Conservation (phyloP, 306 rosid species). For the Abrus precatorius region DNA sequence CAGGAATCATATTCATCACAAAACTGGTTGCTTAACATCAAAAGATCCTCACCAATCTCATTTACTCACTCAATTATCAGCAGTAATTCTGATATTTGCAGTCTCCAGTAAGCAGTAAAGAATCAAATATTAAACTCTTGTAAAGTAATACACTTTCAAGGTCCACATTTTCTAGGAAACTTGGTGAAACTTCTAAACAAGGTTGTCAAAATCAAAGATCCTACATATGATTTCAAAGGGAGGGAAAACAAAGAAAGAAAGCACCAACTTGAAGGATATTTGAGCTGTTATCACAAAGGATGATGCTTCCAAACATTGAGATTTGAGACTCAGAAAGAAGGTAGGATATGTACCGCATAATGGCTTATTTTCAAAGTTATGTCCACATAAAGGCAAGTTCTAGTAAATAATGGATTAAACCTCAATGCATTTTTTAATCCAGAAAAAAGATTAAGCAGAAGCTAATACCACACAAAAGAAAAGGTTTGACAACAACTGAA, state of each 20-base stretch:
- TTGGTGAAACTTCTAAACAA: constrained; percentile 27
- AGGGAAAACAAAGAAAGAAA: constrained; percentile 20
- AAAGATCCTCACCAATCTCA: constrained; percentile 84
- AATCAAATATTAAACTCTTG: constrained; percentile 27
- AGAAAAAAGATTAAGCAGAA: not conserved
- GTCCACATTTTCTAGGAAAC: constrained; percentile 25
- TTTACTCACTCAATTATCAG: constrained; percentile 92
- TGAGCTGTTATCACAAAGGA: constrained; percentile 36
- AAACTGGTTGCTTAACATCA: constrained; percentile 73
- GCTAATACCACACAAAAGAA: constrained; percentile 8
- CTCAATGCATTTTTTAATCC: constrained; percentile 9
- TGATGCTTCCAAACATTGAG: not conserved
- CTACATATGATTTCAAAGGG: not conserved
- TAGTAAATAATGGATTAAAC: not conserved
- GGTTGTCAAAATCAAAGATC: not conserved
- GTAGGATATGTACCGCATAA: not conserved
- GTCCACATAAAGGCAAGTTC: not conserved
- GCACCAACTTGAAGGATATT: constrained; percentile 15
- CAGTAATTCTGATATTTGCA: constrained; percentile 52
- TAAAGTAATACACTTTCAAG: constrained; percentile 13
- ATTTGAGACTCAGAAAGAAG: not conserved
- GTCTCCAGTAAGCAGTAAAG: constrained; percentile 44
- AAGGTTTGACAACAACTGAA: constrained; percentile 5
- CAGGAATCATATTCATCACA: constrained; percentile 82
- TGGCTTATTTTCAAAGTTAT: not conserved